These are phyloP conservation scores for Lentinula lateritia DNA, from an alignment of 768 basidiomycete genomes.

Conservation along the genomic window DNA sequence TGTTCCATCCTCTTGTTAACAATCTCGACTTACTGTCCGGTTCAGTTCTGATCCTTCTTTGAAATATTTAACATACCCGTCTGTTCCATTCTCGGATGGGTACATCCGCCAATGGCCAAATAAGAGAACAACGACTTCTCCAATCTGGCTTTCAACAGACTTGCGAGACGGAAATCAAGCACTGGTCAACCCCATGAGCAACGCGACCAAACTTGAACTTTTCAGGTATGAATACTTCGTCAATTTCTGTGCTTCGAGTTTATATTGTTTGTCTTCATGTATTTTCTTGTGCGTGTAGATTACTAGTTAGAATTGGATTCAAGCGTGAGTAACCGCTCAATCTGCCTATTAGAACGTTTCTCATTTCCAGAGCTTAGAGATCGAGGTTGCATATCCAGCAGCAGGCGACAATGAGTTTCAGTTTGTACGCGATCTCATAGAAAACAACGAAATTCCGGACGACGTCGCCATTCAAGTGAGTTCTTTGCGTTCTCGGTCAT, in stretches of 20 bases:
- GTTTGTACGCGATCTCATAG: conserved; percentile 69
- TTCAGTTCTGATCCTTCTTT: conserved; percentile 57
- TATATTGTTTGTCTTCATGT: conserved; percentile 40
- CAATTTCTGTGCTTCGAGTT: conserved; percentile 32
- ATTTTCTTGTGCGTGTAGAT: conserved; percentile 20
- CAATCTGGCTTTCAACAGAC: conserved; percentile 81
- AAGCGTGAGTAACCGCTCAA: conserved; percentile 34
- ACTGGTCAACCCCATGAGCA: conserved; percentile 80
- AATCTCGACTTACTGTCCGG: not conserved
- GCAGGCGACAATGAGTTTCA: conserved; percentile 77
- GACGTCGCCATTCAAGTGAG: conserved; percentile 79
- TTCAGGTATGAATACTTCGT: conserved; percentile 28
- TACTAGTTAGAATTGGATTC: conserved; percentile 70
- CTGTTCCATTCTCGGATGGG: conserved; percentile 41
- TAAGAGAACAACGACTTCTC: conserved; percentile 52
- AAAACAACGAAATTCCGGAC: conserved; percentile 58
- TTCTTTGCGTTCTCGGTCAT: conserved; percentile 5
- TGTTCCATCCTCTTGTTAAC: not conserved
- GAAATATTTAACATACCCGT: conserved; percentile 68
- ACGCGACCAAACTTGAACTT: conserved; percentile 50
- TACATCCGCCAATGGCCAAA: conserved; percentile 69
- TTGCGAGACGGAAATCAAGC: conserved; percentile 83
- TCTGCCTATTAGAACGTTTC: not conserved
- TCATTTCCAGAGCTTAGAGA: conserved; percentile 30
- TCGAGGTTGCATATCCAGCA: conserved; percentile 81